Percentiles rank a stretch among this genome's conserved stretches.
Evolutionary conservation across 2,329 filamentous ascomycete species (phyloP).

Genomic region (Colletotrichum scovillei): DNA sequence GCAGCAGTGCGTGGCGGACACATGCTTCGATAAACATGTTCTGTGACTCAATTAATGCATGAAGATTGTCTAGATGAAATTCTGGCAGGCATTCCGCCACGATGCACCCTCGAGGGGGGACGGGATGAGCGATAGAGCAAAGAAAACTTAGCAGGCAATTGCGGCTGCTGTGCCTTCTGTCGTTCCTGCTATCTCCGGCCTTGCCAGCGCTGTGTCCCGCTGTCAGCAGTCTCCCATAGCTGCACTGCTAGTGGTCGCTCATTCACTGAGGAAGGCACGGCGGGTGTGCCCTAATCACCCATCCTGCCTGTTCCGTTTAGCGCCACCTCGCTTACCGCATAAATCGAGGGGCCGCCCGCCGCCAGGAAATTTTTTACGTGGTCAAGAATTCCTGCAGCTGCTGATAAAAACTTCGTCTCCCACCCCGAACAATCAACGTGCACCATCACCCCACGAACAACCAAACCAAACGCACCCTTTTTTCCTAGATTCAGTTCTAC

Average conservation of each 20-base stretch:
- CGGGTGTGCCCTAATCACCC: constrained; percentile 34
- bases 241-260: constrained; percentile 3
- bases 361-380: constrained; percentile 49
- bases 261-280: constrained; percentile 22
- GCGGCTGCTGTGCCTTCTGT: not conserved
- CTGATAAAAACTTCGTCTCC: constrained; percentile 38
- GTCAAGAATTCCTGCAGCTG: constrained; percentile 33
- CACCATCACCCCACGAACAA: constrained; percentile 41
- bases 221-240: not conserved
- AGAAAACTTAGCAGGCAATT: constrained; percentile 13
- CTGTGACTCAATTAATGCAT: constrained; percentile 33
- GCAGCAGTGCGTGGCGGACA: constrained; percentile 17
- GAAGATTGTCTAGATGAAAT: constrained; percentile 31
- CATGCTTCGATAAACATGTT: constrained; percentile 24
- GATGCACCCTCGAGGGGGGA: not conserved
- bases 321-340: constrained; percentile 36
- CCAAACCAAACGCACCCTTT: constrained; percentile 34
- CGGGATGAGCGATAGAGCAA: not conserved
- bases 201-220: constrained; percentile 4
- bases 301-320: constrained; percentile 27
- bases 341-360: constrained; percentile 35
- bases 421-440: constrained; percentile 42
- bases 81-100: constrained; percentile 25
- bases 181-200: constrained; percentile 19
- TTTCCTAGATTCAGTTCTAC: constrained; percentile 55